These are phyloP conservation scores for Xanthoconium separans DNA, from an alignment of 1,284 basidiomycete species.

Conservation along the genomic window DNA sequence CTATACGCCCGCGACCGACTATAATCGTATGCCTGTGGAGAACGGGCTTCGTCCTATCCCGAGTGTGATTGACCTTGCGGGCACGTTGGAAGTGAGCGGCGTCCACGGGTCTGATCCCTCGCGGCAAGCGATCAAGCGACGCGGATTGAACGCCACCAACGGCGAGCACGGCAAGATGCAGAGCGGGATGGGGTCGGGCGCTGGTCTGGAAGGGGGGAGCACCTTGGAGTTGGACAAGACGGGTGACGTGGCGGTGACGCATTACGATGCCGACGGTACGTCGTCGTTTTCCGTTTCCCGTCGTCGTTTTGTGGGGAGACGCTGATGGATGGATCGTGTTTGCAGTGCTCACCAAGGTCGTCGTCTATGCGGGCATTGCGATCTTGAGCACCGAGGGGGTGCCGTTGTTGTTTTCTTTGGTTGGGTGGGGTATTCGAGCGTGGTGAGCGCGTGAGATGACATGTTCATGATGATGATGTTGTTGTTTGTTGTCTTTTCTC, in stretches of 20 bases:
- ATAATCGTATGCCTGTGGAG: constrained; percentile 64
- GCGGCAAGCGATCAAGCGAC: constrained; percentile 24
- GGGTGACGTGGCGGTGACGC: constrained; percentile 38
- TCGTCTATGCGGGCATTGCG: constrained; percentile 88
- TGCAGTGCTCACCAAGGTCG: constrained; percentile 85
- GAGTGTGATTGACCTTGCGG: constrained; percentile 79
- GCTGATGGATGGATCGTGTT: neutral
- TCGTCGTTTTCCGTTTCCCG: constrained; percentile 8
- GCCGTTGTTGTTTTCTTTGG: constrained; percentile 66
- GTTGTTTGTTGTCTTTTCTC: neutral
- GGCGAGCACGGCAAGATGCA: neutral
- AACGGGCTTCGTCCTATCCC: constrained; percentile 72
- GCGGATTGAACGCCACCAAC: neutral
- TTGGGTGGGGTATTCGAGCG: constrained; percentile 62
- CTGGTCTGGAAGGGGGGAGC: constrained; percentile 4
- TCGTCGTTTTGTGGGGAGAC: no score
- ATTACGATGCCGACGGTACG: constrained; percentile 86
- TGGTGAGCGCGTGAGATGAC: constrained; percentile 16
- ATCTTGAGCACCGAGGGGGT: constrained; percentile 60
- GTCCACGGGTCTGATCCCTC: constrained; percentile 22
- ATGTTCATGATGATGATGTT: no score
- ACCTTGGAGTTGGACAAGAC: constrained; percentile 21
- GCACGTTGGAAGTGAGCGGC: constrained; percentile 37
- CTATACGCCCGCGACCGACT: constrained; percentile 88
- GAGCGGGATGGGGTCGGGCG: neutral